Conservation (phyloP, 2,329 filamentous ascomycete species). For the Talaromyces sp. region DNA sequence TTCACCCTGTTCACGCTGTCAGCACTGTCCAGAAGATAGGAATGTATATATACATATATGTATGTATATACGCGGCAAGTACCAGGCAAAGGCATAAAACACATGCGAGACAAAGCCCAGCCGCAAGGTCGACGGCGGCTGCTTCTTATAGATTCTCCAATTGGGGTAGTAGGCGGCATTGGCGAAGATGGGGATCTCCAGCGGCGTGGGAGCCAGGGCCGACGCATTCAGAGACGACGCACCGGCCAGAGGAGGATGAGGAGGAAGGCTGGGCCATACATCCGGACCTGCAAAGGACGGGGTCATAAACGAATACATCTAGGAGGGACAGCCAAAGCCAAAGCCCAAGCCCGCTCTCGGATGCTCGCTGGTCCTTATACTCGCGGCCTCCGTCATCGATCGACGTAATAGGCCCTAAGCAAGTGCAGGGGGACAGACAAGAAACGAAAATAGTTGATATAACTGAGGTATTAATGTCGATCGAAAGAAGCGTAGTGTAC, state of each 20-base stretch:
- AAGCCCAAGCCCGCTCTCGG: not conserved
- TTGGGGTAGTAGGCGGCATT: constrained; percentile 87
- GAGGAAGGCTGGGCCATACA: constrained; percentile 5
- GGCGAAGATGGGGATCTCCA: constrained; percentile 37
- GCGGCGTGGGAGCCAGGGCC: constrained; percentile 18
- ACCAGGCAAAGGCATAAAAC: constrained; percentile 74
- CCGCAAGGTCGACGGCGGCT: constrained; percentile 68
- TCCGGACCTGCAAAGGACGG: constrained; percentile 11
- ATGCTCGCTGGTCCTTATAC: not conserved
- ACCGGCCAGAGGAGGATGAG: not conserved
- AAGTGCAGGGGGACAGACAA: not conserved
- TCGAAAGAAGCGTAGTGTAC: not conserved
- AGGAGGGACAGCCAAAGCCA: not conserved
- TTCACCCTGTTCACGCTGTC: constrained; percentile 50
- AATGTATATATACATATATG: no score
- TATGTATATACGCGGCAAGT: constrained; percentile 10
- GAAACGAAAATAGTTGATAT: not conserved
- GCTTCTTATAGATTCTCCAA: constrained; percentile 64
- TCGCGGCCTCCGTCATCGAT: not conserved
- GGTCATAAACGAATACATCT: constrained; percentile 13
- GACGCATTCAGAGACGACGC: constrained; percentile 13
- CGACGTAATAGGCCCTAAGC: not conserved
- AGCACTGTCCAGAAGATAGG: constrained; percentile 16
- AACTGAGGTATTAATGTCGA: not conserved
- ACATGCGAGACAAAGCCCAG: constrained; percentile 73